Percentiles rank a stretch among this genome's conserved stretches.
Evolutionary conservation across 306 rosid genomes (phyloP).

Genomic region (Psophocarpus tetragonolobus): DNA sequence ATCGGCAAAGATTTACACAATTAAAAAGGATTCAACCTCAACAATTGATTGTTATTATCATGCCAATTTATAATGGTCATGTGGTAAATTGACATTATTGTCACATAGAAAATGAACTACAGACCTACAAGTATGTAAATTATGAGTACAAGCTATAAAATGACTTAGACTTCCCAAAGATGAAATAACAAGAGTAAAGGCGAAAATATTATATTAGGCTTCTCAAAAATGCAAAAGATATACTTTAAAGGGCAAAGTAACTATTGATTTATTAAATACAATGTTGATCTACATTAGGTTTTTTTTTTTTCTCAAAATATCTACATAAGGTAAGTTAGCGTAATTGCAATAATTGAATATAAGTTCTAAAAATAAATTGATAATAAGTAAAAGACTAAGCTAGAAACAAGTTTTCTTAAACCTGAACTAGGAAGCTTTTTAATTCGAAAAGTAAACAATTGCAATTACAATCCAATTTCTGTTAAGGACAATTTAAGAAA

Average conservation of each 20-base stretch:
- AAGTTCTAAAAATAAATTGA: no score
- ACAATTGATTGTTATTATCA: constrained; percentile 1
- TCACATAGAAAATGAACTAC: no score
- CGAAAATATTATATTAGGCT: no score
- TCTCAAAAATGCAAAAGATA: no score
- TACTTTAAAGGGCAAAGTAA: no score
- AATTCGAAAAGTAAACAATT: background rate
- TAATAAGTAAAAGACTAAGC: background rate
- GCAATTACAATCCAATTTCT: background rate
- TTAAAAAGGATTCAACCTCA: background rate
- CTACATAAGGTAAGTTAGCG: background rate
- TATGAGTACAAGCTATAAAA: no score
- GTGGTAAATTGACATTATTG: no score
- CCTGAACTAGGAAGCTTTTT: background rate
- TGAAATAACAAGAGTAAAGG: no score
- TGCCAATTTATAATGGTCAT: no score
- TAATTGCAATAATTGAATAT: background rate
- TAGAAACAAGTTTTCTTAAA: background rate
- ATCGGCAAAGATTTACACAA: background rate
- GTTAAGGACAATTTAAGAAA: background rate
- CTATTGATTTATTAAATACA: constrained; percentile 28
- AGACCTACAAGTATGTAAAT: no score
- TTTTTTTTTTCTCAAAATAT: no score
- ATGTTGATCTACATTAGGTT: background rate
- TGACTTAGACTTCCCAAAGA: no score